Evolutionary conservation across 192 early-diverging fungal species (phyloP).

Genomic region (Backusella australiensis): DNA sequence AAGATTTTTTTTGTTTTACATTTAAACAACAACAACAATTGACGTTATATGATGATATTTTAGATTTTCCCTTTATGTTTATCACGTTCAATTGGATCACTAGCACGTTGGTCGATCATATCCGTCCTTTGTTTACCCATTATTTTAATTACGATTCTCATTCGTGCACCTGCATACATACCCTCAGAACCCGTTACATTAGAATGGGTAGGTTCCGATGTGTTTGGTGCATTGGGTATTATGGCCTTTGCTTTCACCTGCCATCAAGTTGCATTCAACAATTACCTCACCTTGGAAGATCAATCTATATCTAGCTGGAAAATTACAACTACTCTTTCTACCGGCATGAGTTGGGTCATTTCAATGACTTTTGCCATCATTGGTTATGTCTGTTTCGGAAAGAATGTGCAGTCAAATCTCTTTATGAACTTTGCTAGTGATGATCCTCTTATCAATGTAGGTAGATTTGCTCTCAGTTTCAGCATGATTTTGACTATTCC

Average conservation of each 20-base stretch:
- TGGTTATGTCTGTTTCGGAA: slow-evolving; percentile 63
- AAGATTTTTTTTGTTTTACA: slow-evolving; percentile 2
- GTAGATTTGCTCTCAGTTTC: slow-evolving; percentile 56
- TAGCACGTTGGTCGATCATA: slow-evolving; percentile 55
- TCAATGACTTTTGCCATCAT: slow-evolving; percentile 61
- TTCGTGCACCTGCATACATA: slow-evolving; percentile 54
- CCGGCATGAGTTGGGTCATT: slow-evolving; percentile 43
- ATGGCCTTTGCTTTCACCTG: slow-evolving; percentile 72
- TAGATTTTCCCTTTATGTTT: slow-evolving; percentile 61
- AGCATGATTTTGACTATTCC: slow-evolving; percentile 62
- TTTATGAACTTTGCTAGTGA: slow-evolving; percentile 63
- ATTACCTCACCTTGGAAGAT: slow-evolving; percentile 49
- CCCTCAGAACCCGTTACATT: slow-evolving; percentile 44
- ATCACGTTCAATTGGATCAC: slow-evolving; percentile 60
- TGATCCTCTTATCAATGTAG: slow-evolving; percentile 58
- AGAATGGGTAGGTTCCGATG: slow-evolving; percentile 52
- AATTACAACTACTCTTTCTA: slow-evolving; percentile 48
- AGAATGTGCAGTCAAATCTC: slow-evolving; percentile 61
- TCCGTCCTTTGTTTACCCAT: slow-evolving; percentile 60
- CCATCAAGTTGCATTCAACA: slow-evolving; percentile 62
- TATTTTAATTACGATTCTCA: slow-evolving; percentile 57
- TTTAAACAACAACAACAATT: not conserved
- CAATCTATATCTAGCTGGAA: slow-evolving; percentile 50
- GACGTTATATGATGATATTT: not conserved
- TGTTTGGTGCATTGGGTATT: slow-evolving; percentile 61